Evolutionary conservation across 164 flowering plant genomes (phyloP).

Genomic region (Hamamelis virginiana): DNA sequence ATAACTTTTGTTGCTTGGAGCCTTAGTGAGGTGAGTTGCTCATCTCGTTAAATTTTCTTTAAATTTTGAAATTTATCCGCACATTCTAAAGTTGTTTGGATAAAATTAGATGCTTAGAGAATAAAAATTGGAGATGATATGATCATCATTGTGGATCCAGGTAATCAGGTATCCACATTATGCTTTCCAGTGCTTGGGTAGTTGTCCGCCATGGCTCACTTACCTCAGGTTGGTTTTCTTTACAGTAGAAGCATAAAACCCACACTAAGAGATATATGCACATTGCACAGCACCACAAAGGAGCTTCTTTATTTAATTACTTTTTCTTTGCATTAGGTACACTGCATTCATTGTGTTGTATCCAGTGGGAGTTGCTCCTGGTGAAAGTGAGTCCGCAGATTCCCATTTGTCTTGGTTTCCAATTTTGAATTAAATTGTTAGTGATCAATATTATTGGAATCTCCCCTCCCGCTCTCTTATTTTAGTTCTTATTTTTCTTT

Average conservation of each 20-base stretch:
- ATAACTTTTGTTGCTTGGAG: constrained; percentile 81
- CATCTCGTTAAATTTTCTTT: not conserved
- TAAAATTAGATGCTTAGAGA: not conserved
- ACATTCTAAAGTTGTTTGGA: not conserved
- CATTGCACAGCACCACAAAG: not conserved
- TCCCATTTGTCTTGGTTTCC: not conserved
- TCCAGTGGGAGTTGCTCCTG: constrained; percentile 66
- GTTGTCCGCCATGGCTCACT: constrained; percentile 69
- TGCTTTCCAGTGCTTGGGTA: constrained; percentile 58
- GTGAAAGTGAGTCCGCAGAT: constrained; percentile 71
- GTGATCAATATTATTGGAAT: not conserved
- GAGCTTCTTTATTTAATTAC: not conserved
- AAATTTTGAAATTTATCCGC: not conserved
- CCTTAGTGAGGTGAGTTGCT: constrained; percentile 56
- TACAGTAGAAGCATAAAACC: not conserved
- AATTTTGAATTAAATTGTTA: not conserved
- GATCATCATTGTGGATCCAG: constrained; percentile 33
- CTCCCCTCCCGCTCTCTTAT: not conserved
- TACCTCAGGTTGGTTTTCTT: constrained; percentile 49
- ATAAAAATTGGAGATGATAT: not conserved
- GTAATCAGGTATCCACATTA: constrained; percentile 80
- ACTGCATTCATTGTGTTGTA: constrained; percentile 79
- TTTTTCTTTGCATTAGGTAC: constrained; percentile 47
- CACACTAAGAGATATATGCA: not conserved
- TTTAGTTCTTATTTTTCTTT: not conserved